Percentiles rank a stretch among this genome's conserved stretches.
Conservation (phyloP, 2,329 filamentous ascomycete genomes). For the Talaromyces albobiverticillius region DNA sequence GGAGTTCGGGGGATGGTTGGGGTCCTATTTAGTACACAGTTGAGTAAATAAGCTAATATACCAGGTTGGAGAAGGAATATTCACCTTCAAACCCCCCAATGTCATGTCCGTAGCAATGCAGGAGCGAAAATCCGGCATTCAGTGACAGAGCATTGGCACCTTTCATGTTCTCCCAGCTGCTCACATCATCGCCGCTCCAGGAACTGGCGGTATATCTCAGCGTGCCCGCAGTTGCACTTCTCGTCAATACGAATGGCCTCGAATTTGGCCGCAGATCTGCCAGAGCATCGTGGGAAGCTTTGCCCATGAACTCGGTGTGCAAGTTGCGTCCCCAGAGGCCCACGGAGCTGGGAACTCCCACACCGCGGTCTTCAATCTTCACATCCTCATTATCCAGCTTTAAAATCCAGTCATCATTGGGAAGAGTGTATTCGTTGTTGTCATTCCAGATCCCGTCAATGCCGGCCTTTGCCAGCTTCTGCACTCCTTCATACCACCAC, state of each 20-base stretch:
- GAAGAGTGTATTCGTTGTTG: conserved; percentile 71
- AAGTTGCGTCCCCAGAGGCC: conserved; percentile 68
- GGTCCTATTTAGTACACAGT: conserved; percentile 39
- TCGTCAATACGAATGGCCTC: conserved; percentile 66
- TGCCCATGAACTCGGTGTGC: conserved; percentile 69
- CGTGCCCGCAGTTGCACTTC: conserved; percentile 68
- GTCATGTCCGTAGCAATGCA: conserved; percentile 71
- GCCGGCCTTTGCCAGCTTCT: conserved; percentile 59
- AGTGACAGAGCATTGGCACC: conserved; percentile 68
- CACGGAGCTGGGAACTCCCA: conserved; percentile 46
- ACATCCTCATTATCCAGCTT: conserved; percentile 49
- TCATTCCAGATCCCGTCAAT: conserved; percentile 78
- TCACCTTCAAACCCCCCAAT: conserved; percentile 71
- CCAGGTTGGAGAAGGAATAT: background rate
- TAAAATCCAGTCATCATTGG: conserved; percentile 64
- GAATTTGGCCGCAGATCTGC: conserved; percentile 56
- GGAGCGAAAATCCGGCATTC: conserved; percentile 64
- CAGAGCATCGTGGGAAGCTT: conserved; percentile 67
- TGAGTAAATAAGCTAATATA: background rate
- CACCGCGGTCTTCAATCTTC: conserved; percentile 32
- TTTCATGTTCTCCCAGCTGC: conserved; percentile 70
- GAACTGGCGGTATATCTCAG: conserved; percentile 68
- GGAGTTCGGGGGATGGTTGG: conserved; percentile 66
- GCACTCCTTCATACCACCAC: conserved; percentile 70
- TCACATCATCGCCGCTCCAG: conserved; percentile 74